These are phyloP conservation scores for Oryza meridionalis DNA, from an alignment of 176 grass and related monocot genomes.

Conservation along the genomic window DNA sequence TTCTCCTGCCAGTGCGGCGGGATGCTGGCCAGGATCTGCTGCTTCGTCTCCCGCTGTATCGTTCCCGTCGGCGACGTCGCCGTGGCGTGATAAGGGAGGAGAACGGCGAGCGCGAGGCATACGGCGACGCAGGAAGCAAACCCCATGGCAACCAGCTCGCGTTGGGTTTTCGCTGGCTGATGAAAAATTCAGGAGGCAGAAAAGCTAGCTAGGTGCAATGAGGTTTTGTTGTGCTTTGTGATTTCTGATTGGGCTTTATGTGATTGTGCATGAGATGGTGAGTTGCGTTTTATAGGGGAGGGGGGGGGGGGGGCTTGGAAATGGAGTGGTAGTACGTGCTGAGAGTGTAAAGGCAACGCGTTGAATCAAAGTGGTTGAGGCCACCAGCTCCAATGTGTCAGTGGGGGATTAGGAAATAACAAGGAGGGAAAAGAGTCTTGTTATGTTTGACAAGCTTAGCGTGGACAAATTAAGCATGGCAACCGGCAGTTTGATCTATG, in stretches of 20 bases:
- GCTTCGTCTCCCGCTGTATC: conserved; percentile 68
- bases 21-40: conserved; percentile 87
- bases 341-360: conserved; percentile 28
- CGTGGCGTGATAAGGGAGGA: conserved; percentile 21
- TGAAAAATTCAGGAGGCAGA: not conserved
- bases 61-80: conserved; percentile 46
- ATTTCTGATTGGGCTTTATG: conserved; percentile 24
- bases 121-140: conserved; percentile 3
- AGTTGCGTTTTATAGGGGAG: conserved; percentile 24
- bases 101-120: conserved; percentile 19
- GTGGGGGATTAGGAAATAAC: conserved; percentile 38
- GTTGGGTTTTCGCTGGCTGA: not conserved
- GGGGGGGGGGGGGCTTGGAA: not conserved
- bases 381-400: conserved; percentile 51
- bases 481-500: not conserved
- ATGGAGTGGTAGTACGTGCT: conserved; percentile 43
- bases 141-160: conserved; percentile 33
- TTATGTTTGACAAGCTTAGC: conserved; percentile 5
- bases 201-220: not conserved
- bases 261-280: conserved; percentile 36
- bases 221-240: not conserved
- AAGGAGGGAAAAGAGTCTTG: not conserved
- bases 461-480: not conserved
- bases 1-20: conserved; percentile 59
- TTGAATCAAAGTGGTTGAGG: conserved; percentile 44